Base-by-base conservation (phyloP, 2,329 filamentous ascomycete genomes). In the Phaeosphaeria sp. region DNA sequence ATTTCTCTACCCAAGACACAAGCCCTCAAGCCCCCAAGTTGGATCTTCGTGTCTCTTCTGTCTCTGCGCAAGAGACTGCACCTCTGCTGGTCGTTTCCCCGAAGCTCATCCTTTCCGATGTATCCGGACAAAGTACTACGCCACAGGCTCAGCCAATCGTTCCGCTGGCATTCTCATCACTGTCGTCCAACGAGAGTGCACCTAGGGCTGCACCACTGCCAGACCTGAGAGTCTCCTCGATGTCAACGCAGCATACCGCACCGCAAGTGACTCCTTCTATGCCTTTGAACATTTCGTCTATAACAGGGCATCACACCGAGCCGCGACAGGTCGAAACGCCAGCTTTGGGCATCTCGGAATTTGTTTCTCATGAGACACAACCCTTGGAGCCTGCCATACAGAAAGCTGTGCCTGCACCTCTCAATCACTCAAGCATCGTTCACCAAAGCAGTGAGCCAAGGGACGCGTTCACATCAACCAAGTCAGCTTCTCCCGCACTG, bases 351-450 rank as follows among this genome's bases (percentile, higher is more conserved):
- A 36, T 72, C 25, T 69, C 70, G 3, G 43, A 50, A n/a, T 54
- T 68, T 21, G 63, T 59, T 10, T 62, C 62, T 7, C 60, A 69
- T 27, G 54, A 54, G 30, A 71, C 67, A 22, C 58, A 77, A 49
- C 77, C 69, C 43, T 44, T 67, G 15, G 61, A 59, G n/a, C 66
- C 77, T 15, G 56, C 68, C 13, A 58, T 66, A 6, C 71, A 76
- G 48, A 72, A 72, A 68, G 64, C 47, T 9, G 50, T 72, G 17
- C 42, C 61, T 9, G 66, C 69, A 33, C 68, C 75, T 52, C 56
- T 74, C 18, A 55, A 63, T 39, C 43, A 70, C 6, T 76, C 73
- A 15, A 60, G 65, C 2, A 69, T 75, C 52, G 54, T 63, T 25
- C 70, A 70, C 11, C 67, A 74, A 49, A 59, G 63, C 22, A 73